Conservation (phyloP, 1,284 basidiomycete species). For the Apiotrichum domesticum region DNA sequence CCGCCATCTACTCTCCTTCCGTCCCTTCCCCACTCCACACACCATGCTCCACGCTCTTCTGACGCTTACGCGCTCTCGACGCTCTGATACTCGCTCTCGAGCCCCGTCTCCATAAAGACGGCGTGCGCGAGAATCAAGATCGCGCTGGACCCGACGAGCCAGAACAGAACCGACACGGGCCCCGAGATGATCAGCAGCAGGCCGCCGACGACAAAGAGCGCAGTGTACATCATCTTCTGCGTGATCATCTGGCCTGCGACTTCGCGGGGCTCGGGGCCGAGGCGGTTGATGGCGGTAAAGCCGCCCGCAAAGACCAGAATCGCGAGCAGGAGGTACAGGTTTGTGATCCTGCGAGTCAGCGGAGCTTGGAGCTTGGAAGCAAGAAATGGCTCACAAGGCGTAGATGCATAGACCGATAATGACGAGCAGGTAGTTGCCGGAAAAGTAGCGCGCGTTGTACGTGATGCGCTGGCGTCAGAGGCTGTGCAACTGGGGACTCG, state of each 20-base stretch:
- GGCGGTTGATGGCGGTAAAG: conserved; percentile 78
- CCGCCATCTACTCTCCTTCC: too few species aligned
- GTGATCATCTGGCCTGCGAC: conserved; percentile 47
- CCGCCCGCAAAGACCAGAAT: conserved; percentile 80
- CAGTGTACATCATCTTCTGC: conserved; percentile 58
- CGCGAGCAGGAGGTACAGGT: conserved; percentile 69
- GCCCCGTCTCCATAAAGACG: conserved; percentile 50
- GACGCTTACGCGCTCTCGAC: background rate
- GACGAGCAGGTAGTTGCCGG: conserved; percentile 79
- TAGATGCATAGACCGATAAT: conserved; percentile 73
- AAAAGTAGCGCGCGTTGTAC: conserved; percentile 84
- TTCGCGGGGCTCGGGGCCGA: conserved; percentile 50
- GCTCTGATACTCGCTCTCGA: conserved; percentile 28
- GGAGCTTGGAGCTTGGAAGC: too few species aligned
- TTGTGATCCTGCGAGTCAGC: conserved; percentile 53
- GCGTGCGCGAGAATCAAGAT: conserved; percentile 50
- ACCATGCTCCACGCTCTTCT: too few species aligned
- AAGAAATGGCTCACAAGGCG: conserved; percentile 56
- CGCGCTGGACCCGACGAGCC: conserved; percentile 28
- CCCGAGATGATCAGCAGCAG: conserved; percentile 29
- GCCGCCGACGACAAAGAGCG: conserved; percentile 28
- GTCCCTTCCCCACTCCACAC: too few species aligned
- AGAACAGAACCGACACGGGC: conserved; percentile 29
- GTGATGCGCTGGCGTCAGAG: conserved; percentile 64
- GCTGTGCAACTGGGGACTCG: too few species aligned